Evolutionary conservation across 345 rosid genomes (phyloP), one percentile per base, ranked within the genome.

Genomic region (Hibiscus syriacus): DNA sequence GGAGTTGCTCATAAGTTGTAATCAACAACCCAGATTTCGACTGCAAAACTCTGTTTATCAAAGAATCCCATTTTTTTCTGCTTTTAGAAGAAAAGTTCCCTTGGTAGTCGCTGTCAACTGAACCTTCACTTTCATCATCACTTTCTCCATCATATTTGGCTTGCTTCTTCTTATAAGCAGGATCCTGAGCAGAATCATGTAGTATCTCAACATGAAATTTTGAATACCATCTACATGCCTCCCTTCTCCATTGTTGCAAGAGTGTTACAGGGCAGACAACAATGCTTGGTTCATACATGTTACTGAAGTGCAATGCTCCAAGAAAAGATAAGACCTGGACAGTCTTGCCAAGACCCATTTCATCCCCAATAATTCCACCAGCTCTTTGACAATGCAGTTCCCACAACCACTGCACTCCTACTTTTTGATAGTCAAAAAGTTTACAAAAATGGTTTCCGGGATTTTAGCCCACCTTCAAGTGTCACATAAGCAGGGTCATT

Each of bases 391-490:
- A 91, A 74, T 94, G 99, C 83, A 94, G 82, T 78, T 94, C 99
- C 97, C 99, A 94, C 16, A 94, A 78, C 99, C 99, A 94, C 79
- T 94, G 99, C 73, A 94, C 95, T 39, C 99, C 99, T 64, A 94
- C 95, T 83, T 83, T 91, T 77, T 94, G 99, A 80, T 94, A 94
- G 50, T 90, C 99, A 75, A 87, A 94, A 78, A 94, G 99, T 27
- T 85, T 74, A 72, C 53, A 73, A 91, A 91, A 70, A 87, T 87
- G 48, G 74, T 36, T 60, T 82, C 83, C 38, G 97, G 99, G 67
- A 94, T 87, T 74, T 89, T 67, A 94, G 78, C 67, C 96, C 96
- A 39, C 93, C 97, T 82, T 91, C 88, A 64, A 94, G 91, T 67
- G 77, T 81, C 54, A 91, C 81, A 78, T 73, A 76, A 67, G 82